These are phyloP conservation scores for Cutaneotrichosporon arboriforme DNA, from an alignment of 1,284 basidiomycete species.

Conservation along the genomic window DNA sequence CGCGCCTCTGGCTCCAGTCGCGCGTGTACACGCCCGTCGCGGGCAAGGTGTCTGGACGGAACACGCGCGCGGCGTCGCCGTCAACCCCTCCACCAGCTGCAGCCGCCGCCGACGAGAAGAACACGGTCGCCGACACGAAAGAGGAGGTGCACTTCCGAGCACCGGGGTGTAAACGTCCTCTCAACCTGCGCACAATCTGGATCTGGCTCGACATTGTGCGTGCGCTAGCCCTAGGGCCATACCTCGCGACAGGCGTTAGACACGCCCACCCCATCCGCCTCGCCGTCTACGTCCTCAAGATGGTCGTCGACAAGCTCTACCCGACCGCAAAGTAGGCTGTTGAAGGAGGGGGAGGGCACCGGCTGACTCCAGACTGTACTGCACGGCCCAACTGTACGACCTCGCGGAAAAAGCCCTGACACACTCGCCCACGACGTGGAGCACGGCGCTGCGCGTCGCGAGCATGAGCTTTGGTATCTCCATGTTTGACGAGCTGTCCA, in stretches of 20 bases:
- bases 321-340: conserved; percentile 1
- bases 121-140: too few species aligned
- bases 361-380: conserved; percentile 1
- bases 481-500: neutral
- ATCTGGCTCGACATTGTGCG: conserved; percentile 10
- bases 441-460: conserved; percentile 1
- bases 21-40: neutral
- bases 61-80: neutral
- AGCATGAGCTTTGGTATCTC: neutral
- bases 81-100: too few species aligned
- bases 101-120: neutral
- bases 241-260: too few species aligned
- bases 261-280: conserved; percentile 1
- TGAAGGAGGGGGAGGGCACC: too few species aligned
- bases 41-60: neutral
- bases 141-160: neutral
- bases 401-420: conserved; percentile 2
- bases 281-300: conserved; percentile 1
- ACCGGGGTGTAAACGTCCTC: neutral
- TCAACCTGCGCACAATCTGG: conserved; percentile 2
- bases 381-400: conserved; percentile 7
- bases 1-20: conserved; percentile 55
- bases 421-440: conserved; percentile 4
- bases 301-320: neutral
- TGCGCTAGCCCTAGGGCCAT: neutral